These are phyloP conservation scores for Rosa hybrid DNA, from an alignment of 331 rosid species.

Conservation along the genomic window DNA sequence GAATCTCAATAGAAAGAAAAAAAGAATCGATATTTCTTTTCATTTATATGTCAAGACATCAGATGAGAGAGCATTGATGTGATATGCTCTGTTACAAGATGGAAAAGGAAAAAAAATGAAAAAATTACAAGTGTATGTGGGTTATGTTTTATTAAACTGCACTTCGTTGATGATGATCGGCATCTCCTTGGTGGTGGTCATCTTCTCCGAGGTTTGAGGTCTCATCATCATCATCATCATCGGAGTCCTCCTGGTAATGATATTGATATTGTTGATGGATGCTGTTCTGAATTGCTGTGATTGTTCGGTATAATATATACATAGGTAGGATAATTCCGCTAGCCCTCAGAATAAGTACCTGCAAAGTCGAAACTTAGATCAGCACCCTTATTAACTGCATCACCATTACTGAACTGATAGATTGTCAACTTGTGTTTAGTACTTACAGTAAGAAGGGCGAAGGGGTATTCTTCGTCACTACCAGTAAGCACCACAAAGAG, in stretches of 20 bases:
- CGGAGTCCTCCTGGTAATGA: slow-evolving; percentile 49
- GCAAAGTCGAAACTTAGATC: slow-evolving; percentile 1
- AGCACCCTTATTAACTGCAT: not conserved
- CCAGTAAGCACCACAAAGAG: slow-evolving; percentile 45
- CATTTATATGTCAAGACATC: slow-evolving; percentile 18
- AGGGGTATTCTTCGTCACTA: slow-evolving; percentile 71
- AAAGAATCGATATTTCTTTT: slow-evolving; percentile 7
- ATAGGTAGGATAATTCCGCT: slow-evolving; percentile 84
- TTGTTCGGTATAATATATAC: slow-evolving; percentile 52
- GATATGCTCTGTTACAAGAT: slow-evolving; percentile 31
- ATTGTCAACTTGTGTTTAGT: not conserved
- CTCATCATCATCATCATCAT: slow-evolving; percentile 29
- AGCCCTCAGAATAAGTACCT: slow-evolving; percentile 71
- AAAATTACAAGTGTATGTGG: not conserved
- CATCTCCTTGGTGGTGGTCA: slow-evolving; percentile 35
- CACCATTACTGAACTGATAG: not conserved
- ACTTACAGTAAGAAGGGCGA: slow-evolving; percentile 75
- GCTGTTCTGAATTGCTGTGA: slow-evolving; percentile 53
- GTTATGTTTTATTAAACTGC: slow-evolving; percentile 22
- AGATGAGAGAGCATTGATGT: slow-evolving; percentile 32
- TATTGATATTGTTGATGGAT: slow-evolving; percentile 27
- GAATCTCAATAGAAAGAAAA: not conserved
- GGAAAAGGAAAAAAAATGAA: slow-evolving; percentile 16
- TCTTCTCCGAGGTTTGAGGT: slow-evolving; percentile 27
- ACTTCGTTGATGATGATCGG: slow-evolving; percentile 6